A percentile compares a stretch with the other conserved stretches of the same genome.
Evolutionary conservation across 352 stramenopile species (phyloP).

Genomic region (Phytopythium litorale): DNA sequence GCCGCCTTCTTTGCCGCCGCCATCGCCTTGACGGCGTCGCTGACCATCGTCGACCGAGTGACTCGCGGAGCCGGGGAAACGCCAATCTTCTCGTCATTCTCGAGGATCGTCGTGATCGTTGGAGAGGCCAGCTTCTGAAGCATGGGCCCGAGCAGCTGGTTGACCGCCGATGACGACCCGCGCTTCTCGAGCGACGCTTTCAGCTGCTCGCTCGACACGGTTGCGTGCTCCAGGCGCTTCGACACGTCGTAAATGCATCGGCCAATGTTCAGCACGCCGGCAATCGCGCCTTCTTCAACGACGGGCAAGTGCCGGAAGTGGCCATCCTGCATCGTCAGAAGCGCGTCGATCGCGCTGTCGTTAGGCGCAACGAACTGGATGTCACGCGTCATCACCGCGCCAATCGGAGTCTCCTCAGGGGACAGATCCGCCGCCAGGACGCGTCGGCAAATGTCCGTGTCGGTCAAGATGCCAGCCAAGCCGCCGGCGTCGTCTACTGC

Average conservation of each 20-base stretch:
- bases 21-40: constrained; percentile 75
- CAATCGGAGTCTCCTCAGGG: constrained; percentile 62
- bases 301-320: constrained; percentile 97
- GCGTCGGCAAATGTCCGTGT: constrained; percentile 94
- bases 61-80: constrained; percentile 61
- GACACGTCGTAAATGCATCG: constrained; percentile 99
- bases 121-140: constrained; percentile 77
- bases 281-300: constrained; percentile 83
- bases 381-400: constrained; percentile 94
- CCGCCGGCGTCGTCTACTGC: constrained; percentile 82
- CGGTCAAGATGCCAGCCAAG: constrained; percentile 94
- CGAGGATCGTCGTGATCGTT: constrained; percentile 82
- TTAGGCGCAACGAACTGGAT: constrained; percentile 94
- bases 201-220: constrained; percentile 77
- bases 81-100: constrained; percentile 56
- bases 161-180: constrained; percentile 63
- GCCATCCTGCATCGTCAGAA: constrained; percentile 97
- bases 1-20: constrained; percentile 87
- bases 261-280: constrained; percentile 97
- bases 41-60: constrained; percentile 82
- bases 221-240: constrained; percentile 92
- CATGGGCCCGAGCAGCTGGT: constrained; percentile 78
- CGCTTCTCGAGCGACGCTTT: constrained; percentile 80
- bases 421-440: constrained; percentile 88
- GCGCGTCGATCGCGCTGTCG: constrained; percentile 94